Conservation (phyloP, 2,329 filamentous ascomycete species). For the Beauveria brongniartii region DNA sequence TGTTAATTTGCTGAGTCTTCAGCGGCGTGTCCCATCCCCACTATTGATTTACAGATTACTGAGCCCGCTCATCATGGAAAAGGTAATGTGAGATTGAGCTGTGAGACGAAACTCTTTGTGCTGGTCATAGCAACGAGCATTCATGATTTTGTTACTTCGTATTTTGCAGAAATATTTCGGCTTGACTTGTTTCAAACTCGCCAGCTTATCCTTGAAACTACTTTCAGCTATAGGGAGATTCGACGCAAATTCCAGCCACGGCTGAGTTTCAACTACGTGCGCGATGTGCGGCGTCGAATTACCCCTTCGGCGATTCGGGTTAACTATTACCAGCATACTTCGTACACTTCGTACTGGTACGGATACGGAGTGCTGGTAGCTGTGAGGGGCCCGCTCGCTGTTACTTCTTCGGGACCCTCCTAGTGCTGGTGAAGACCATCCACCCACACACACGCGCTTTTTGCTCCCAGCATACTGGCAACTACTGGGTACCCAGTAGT, state of each 20-base stretch:
- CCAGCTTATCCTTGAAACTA: conserved; percentile 3
- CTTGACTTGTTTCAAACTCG: background rate
- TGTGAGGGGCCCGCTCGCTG: background rate
- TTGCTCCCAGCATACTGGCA: background rate
- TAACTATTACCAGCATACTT: background rate
- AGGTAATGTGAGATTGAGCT: background rate
- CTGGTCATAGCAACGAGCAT: background rate
- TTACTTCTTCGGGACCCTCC: background rate
- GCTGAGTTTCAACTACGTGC: conserved; percentile 1
- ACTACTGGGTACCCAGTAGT: background rate
- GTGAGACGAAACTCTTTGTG: background rate
- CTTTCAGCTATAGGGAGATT: background rate
- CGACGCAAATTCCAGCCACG: background rate
- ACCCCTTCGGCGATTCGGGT: background rate
- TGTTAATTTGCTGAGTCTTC: too few relatives aligned
- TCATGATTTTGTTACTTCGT: background rate
- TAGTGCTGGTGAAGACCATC: background rate
- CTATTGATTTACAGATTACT: background rate
- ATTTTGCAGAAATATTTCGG: background rate
- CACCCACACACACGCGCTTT: background rate
- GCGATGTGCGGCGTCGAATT: background rate
- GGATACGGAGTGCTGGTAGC: too few relatives aligned
- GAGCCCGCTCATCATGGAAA: background rate
- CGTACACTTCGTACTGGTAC: too few relatives aligned
- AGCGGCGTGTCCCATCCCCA: background rate